A percentile compares a stretch with the other conserved stretches of the same genome.
Evolutionary conservation across 73 alveolate species (phyloP).

Genomic region (Uronychia setigera): DNA sequence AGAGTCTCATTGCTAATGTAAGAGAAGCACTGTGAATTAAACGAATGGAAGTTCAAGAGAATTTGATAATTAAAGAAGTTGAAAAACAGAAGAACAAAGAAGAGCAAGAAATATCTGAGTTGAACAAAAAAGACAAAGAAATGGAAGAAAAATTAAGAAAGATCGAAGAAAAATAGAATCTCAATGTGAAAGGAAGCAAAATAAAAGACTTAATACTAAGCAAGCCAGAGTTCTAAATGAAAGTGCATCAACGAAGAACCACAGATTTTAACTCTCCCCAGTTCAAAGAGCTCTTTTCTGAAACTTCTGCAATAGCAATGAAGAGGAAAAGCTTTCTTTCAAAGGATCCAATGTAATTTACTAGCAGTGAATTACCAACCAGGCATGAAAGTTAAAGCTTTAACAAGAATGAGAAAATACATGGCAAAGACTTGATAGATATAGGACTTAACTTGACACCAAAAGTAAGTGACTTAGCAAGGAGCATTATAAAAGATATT

Average conservation of each 20-base stretch:
- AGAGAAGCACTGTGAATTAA: neutral
- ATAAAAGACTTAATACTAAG: neutral
- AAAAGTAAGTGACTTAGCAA: no score
- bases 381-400: no score
- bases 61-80: neutral
- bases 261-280: neutral
- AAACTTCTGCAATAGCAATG: neutral
- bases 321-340: neutral
- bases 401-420: no score
- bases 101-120: no score
- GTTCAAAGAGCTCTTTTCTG: neutral
- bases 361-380: neutral
- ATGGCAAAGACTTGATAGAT: neutral
- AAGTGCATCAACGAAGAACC: neutral
- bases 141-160: neutral
- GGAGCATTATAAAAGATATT: neutral
- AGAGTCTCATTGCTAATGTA: neutral
- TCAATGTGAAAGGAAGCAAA: neutral
- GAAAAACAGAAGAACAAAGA: neutral
- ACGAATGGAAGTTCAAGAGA: neutral
- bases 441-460: neutral
- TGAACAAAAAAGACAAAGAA: neutral
- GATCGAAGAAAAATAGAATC: neutral
- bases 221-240: neutral
- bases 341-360: neutral